These are phyloP conservation scores for Farysia itapuensis DNA, from an alignment of 1,284 basidiomycete genomes.

Conservation along the genomic window DNA sequence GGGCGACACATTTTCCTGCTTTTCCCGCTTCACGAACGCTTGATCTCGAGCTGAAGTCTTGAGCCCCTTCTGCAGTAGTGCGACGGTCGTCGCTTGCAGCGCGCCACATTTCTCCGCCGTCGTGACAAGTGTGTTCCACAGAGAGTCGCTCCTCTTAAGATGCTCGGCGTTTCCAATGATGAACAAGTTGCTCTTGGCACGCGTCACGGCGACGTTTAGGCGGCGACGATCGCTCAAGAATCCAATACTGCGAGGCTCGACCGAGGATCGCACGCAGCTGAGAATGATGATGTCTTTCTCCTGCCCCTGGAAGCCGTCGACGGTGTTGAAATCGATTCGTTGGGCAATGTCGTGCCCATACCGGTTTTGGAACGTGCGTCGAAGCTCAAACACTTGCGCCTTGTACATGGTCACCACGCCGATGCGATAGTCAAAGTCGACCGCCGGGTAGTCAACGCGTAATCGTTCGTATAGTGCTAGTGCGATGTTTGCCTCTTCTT, in stretches of 20 bases:
- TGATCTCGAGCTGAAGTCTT: conserved; percentile 23
- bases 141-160: conserved; percentile 71
- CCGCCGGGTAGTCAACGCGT: conserved; percentile 65
- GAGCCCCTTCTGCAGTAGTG: conserved; percentile 20
- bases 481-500: conserved; percentile 74
- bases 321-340: conserved; percentile 91
- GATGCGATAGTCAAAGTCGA: conserved; percentile 74
- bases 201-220: conserved; percentile 88
- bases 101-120: conserved; percentile 36
- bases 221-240: conserved; percentile 65
- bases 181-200: conserved; percentile 90
- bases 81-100: conserved; percentile 23
- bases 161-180: conserved; percentile 87
- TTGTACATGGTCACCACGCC: conserved; percentile 95
- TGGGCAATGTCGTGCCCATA: conserved; percentile 72
- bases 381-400: conserved; percentile 81
- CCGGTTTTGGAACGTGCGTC: conserved; percentile 69
- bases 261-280: conserved; percentile 86
- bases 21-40: conserved; percentile 2
- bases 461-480: conserved; percentile 78
- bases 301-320: conserved; percentile 98
- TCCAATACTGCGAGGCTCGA: conserved; percentile 66
- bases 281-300: conserved; percentile 99
- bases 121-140: conserved; percentile 41
- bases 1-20: too few species aligned